These are phyloP conservation scores for Nemania bipapillata DNA, from an alignment of 2,329 filamentous ascomycete species.

Conservation along the genomic window DNA sequence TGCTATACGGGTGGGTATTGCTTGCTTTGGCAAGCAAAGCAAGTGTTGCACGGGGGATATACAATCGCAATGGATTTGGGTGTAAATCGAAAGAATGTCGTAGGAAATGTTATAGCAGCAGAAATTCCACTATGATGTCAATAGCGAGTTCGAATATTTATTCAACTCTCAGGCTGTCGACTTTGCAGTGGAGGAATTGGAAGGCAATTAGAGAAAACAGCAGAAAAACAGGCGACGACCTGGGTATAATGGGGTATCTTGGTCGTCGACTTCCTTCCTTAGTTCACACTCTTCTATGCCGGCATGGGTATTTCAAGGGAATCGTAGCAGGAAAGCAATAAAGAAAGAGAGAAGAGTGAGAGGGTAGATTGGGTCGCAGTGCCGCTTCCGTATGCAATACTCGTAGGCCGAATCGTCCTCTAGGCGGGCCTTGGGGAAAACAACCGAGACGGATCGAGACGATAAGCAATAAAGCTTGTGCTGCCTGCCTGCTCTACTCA, in stretches of 20 bases:
- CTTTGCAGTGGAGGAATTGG: constrained; percentile 13
- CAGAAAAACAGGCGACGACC: constrained; percentile 10
- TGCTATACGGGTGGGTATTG: constrained; percentile 2
- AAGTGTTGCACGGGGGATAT: constrained; percentile 16
- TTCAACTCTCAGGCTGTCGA: constrained; percentile 14
- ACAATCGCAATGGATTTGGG: constrained; percentile 16
- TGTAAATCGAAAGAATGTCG: constrained; percentile 25
- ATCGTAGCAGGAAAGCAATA: constrained; percentile 6
- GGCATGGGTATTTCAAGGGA: constrained; percentile 18
- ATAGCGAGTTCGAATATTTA: constrained; percentile 19
- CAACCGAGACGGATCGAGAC: constrained; percentile 24
- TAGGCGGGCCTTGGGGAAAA: constrained; percentile 25
- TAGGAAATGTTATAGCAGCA: constrained; percentile 32
- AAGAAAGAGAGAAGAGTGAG: constrained; percentile 9
- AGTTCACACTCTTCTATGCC: constrained; percentile 14
- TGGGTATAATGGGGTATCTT: constrained; percentile 28
- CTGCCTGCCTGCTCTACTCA: constrained; percentile 17
- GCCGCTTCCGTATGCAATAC: constrained; percentile 42
- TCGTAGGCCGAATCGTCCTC: constrained; percentile 39
- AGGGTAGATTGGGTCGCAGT: constrained; percentile 22
- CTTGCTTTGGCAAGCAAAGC: constrained; percentile 14
- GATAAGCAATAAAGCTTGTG: constrained; percentile 9
- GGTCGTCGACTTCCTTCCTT: constrained; percentile 28
- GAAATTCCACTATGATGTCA: constrained; percentile 20
- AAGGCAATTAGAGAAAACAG: constrained; percentile 15